Percentiles rank a stretch among this genome's conserved stretches.
Evolutionary conservation across 2,329 filamentous ascomycete species (phyloP).

Genomic region (Pyrenochaeta sp.): DNA sequence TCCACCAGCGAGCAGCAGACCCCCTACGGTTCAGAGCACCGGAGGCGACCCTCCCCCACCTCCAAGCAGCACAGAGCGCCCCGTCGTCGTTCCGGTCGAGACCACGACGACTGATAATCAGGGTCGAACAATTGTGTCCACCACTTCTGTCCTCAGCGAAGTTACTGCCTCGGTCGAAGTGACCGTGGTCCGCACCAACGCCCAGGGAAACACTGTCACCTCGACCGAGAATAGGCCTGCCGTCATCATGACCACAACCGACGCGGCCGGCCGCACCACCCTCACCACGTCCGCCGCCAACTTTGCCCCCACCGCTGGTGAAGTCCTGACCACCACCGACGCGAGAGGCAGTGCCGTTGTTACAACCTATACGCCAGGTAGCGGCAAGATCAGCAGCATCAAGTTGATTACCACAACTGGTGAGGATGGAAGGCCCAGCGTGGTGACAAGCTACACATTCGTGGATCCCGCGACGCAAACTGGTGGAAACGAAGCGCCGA

Average conservation of each 20-base stretch:
- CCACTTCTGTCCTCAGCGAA: constrained; percentile 51
- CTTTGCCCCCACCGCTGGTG: constrained; percentile 44
- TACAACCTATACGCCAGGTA: constrained; percentile 57
- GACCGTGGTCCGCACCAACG: constrained; percentile 50
- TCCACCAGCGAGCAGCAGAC: constrained; percentile 9
- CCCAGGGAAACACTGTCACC: constrained; percentile 45
- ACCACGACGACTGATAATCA: constrained; percentile 48
- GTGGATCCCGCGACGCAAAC: constrained; percentile 44
- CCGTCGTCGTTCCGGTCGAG: constrained; percentile 47
- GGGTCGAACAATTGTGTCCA: constrained; percentile 46
- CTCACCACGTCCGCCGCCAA: constrained; percentile 43
- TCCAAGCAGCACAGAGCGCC: constrained; percentile 16
- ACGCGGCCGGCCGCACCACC: constrained; percentile 49
- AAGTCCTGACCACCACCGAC: constrained; percentile 55
- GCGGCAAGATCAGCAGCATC: constrained; percentile 50
- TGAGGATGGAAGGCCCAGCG: constrained; percentile 41
- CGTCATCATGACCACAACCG: constrained; percentile 48
- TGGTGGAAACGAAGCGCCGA: constrained; percentile 1
- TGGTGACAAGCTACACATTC: constrained; percentile 54
- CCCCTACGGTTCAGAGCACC: constrained; percentile 5
- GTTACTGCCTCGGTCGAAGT: constrained; percentile 50
- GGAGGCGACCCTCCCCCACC: constrained; percentile 9
- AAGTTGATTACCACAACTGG: constrained; percentile 47
- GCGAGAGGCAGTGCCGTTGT: constrained; percentile 50
- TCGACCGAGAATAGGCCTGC: constrained; percentile 49